Evolutionary conservation across 2,329 filamentous ascomycete species (phyloP).

Genomic region (Fusarium cicatricum): DNA sequence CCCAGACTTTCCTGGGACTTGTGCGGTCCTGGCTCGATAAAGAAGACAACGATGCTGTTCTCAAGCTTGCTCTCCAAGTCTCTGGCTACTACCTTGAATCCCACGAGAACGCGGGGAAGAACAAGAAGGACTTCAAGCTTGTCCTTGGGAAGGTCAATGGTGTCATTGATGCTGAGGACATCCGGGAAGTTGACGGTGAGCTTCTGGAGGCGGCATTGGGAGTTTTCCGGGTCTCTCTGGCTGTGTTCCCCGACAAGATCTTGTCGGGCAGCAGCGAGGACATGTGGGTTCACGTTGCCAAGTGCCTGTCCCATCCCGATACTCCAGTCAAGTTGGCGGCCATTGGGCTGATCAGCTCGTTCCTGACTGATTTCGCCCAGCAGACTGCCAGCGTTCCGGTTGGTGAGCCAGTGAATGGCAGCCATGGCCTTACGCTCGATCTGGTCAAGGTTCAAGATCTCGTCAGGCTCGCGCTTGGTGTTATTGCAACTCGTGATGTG

Average conservation of each 20-base stretch:
- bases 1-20: constrained; percentile 74
- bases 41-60: constrained; percentile 74
- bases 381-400: constrained; percentile 56
- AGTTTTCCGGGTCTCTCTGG: constrained; percentile 71
- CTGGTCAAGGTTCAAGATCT: constrained; percentile 69
- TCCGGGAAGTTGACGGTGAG: constrained; percentile 69
- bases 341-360: constrained; percentile 76
- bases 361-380: constrained; percentile 81
- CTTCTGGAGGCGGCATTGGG: constrained; percentile 78
- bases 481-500: constrained; percentile 69
- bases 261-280: constrained; percentile 66
- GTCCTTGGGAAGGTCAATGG: constrained; percentile 64
- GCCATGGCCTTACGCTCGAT: constrained; percentile 73
- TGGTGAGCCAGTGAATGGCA: constrained; percentile 70
- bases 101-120: constrained; percentile 64
- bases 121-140: constrained; percentile 72
- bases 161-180: constrained; percentile 63
- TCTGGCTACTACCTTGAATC: constrained; percentile 86
- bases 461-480: constrained; percentile 58
- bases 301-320: constrained; percentile 76
- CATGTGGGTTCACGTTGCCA: constrained; percentile 77
- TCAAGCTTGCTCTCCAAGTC: constrained; percentile 78
- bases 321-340: constrained; percentile 79
- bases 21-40: constrained; percentile 81
- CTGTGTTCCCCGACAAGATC: constrained; percentile 69